These are phyloP conservation scores for Laguncularia racemosa DNA, from an alignment of 345 rosid species.

Conservation along the genomic window DNA sequence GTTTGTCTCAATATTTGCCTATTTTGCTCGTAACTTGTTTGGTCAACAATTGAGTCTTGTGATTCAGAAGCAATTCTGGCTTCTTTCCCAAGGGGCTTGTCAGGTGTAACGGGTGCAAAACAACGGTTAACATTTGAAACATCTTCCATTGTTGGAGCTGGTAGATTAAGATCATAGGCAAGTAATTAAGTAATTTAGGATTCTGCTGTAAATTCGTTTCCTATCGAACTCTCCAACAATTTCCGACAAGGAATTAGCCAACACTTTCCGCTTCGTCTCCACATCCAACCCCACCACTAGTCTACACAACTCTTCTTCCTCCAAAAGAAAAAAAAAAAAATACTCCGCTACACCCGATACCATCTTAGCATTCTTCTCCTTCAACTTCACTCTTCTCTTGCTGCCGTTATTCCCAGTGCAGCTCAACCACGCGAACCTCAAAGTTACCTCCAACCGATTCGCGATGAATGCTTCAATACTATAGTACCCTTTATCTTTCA, in stretches of 20 bases:
- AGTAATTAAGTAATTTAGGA: slow-evolving; percentile 10
- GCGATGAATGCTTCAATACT: slow-evolving; percentile 72
- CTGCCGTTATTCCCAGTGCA: too few relatives aligned
- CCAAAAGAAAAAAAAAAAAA: slow-evolving; percentile 83
- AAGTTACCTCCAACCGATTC: slow-evolving; percentile 80
- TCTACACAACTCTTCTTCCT: slow-evolving; percentile 79
- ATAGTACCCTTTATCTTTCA: slow-evolving; percentile 84
- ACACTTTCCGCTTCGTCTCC: slow-evolving; percentile 35
- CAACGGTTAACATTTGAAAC: slow-evolving; percentile 4
- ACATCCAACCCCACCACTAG: slow-evolving; percentile 80
- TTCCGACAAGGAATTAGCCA: too few relatives aligned
- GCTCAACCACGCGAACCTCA: too few relatives aligned
- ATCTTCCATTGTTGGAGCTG: slow-evolving; percentile 13
- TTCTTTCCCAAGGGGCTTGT: slow-evolving; percentile 21
- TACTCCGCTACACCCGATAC: slow-evolving; percentile 42
- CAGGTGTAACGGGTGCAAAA: slow-evolving; percentile 55
- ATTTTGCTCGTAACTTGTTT: slow-evolving; percentile 12
- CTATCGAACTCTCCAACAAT: too few relatives aligned
- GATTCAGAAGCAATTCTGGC: slow-evolving; percentile 11
- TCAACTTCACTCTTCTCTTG: too few relatives aligned
- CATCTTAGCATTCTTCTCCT: too few relatives aligned
- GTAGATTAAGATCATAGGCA: slow-evolving; percentile 25
- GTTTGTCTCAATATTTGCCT: too few relatives aligned
- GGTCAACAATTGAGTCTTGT: slow-evolving; percentile 11
- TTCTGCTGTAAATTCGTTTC: slow-evolving; percentile 41